Evolutionary conservation across 768 basidiomycete genomes (phyloP).

Genomic region (Mrakia frigida): DNA sequence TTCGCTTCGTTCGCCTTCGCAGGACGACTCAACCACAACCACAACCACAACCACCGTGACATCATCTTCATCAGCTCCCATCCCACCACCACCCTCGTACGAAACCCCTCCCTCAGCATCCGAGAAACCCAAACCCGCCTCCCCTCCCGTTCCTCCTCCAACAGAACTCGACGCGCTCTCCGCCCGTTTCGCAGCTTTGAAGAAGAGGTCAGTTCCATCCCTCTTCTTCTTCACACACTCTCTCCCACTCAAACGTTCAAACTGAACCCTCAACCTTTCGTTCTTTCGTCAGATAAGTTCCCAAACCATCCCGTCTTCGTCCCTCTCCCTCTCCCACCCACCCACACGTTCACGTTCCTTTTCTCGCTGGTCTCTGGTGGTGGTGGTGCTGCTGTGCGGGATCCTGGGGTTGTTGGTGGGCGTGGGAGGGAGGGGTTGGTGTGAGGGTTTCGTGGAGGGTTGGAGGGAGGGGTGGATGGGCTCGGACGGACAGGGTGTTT

Average conservation of each 20-base stretch:
- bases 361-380: background rate
- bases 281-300: too few relatives aligned
- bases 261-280: too few relatives aligned
- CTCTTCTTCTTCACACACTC: background rate
- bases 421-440: background rate
- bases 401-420: background rate
- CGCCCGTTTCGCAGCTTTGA: constrained; percentile 77
- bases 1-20: background rate
- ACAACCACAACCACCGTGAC: background rate
- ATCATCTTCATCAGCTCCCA: background rate
- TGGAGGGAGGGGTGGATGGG: background rate
- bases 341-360: background rate
- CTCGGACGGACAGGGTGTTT: too few relatives aligned
- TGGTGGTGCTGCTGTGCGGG: background rate
- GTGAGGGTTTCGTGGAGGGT: background rate
- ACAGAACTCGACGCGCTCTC: constrained; percentile 54
- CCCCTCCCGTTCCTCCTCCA: background rate
- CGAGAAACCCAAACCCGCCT: background rate
- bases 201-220: constrained; percentile 57
- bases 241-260: background rate
- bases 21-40: constrained; percentile 20
- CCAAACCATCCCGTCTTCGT: too few relatives aligned
- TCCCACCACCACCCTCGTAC: background rate
- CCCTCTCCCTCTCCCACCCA: too few relatives aligned
- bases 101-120: constrained; percentile 8